phyloP scores from a whole-genome alignment of 306 rosid genomes.

The Cicer yamashitae region DNA sequence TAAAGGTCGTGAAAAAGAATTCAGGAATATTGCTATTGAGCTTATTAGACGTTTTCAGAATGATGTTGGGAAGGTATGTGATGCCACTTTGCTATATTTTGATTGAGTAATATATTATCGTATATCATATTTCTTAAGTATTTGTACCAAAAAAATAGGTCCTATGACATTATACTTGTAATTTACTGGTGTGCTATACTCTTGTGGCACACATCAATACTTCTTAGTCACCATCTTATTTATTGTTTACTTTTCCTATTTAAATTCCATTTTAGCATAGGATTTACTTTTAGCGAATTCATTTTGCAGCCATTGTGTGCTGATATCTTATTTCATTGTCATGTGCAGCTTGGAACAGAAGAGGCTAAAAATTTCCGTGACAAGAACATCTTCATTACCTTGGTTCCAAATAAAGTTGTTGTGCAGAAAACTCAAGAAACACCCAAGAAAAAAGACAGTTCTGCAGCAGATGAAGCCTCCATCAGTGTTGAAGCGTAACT shows the following conservation, averaged over 20 bases:
- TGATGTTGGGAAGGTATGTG: conserved; percentile 92
- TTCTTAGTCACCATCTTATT: conserved; percentile 5
- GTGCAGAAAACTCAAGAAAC: conserved; percentile 79
- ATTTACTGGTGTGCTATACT: not conserved
- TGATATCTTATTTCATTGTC: conserved; percentile 27
- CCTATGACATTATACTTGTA: not conserved
- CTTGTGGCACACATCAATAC: conserved; percentile 9
- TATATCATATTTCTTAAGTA: conserved; percentile 19
- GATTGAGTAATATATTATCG: not conserved
- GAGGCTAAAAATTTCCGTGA: conserved; percentile 88
- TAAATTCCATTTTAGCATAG: conserved; percentile 18
- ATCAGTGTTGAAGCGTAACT: conserved; percentile 59
- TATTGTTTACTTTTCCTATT: not conserved
- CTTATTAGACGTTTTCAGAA: conserved; percentile 86
- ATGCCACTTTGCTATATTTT: conserved; percentile 17
- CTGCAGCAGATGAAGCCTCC: conserved; percentile 71
- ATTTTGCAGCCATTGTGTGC: conserved; percentile 19
- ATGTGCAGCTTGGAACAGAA: conserved; percentile 84
- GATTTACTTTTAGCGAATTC: conserved; percentile 18
- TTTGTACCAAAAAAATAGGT: not conserved
- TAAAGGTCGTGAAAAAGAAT: conserved; percentile 96
- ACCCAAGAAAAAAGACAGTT: conserved; percentile 66
- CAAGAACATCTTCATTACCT: conserved; percentile 68
- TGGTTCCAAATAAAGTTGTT: conserved; percentile 84
- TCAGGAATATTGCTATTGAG: conserved; percentile 89